phyloP scores from a whole-genome alignment of 1,139 yeast species.

The Candida glucosophila region DNA sequence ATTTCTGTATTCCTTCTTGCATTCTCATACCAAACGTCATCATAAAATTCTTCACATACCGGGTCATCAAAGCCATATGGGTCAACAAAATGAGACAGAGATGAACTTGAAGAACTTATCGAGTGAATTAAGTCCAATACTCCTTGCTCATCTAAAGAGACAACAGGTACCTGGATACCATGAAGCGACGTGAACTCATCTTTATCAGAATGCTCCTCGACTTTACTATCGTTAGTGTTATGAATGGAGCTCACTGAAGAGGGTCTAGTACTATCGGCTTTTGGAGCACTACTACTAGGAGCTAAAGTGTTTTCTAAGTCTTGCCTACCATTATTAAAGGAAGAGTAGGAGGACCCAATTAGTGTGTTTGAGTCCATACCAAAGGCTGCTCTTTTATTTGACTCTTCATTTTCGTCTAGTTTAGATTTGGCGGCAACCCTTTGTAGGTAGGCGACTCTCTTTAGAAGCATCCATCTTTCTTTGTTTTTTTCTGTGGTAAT shows the following conservation, averaged over 20 bases:
- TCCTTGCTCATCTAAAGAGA: slow-evolving; percentile 38
- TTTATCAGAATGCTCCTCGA: not conserved
- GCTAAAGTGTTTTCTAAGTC: not conserved
- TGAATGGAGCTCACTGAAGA: not conserved
- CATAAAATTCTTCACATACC: slow-evolving; percentile 64
- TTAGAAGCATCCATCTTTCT: slow-evolving; percentile 62
- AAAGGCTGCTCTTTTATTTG: slow-evolving; percentile 22
- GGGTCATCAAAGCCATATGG: slow-evolving; percentile 91
- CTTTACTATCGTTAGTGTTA: no score
- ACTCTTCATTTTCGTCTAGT: slow-evolving; percentile 23
- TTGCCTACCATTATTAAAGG: not conserved
- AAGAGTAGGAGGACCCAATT: not conserved
- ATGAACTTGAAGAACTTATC: slow-evolving; percentile 22
- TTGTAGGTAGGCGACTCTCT: slow-evolving; percentile 61
- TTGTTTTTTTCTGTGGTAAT: slow-evolving; percentile 37
- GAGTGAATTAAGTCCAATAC: slow-evolving; percentile 35
- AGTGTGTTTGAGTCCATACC: slow-evolving; percentile 15
- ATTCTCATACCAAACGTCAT: slow-evolving; percentile 79
- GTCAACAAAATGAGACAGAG: slow-evolving; percentile 50
- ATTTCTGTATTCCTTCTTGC: slow-evolving; percentile 80
- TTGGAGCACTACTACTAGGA: not conserved
- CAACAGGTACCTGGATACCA: slow-evolving; percentile 35
- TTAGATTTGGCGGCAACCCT: slow-evolving; percentile 43
- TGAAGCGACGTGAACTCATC: slow-evolving; percentile 2
- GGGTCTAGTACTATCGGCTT: not conserved